phyloP scores from a whole-genome alignment of 2,329 filamentous ascomycete species.

The Dichotomopilus funicola region DNA sequence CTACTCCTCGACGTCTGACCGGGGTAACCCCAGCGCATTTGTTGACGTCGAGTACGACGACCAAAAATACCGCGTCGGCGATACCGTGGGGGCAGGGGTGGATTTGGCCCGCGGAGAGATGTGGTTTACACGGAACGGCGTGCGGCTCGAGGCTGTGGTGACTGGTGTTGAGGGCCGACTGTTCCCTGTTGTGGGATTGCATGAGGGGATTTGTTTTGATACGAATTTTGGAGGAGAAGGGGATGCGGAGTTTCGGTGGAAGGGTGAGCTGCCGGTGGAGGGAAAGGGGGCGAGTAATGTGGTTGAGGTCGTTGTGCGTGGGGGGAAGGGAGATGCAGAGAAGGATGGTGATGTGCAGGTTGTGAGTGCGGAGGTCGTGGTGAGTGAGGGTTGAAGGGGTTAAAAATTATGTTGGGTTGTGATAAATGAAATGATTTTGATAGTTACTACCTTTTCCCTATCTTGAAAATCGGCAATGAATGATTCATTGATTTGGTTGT shows the following conservation, averaged over 20 bases:
- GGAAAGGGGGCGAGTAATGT: neutral
- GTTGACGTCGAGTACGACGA: neutral
- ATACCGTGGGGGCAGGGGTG: slow-evolving; percentile 18
- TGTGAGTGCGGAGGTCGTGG: too few relatives aligned
- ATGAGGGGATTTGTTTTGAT: slow-evolving; percentile 9
- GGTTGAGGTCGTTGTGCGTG: too few relatives aligned
- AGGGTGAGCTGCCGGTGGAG: neutral
- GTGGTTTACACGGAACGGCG: slow-evolving; percentile 19
- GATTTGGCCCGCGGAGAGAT: slow-evolving; percentile 12
- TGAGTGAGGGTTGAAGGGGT: too few relatives aligned
- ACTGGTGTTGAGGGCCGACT: slow-evolving; percentile 14
- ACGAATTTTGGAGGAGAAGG: slow-evolving; percentile 17
- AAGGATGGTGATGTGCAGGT: too few relatives aligned
- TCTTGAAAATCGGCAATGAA: too few relatives aligned
- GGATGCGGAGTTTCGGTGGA: slow-evolving; percentile 11
- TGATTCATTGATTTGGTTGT: too few relatives aligned
- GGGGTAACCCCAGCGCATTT: neutral
- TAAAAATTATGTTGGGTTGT: too few relatives aligned
- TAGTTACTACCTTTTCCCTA: too few relatives aligned
- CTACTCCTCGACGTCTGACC: slow-evolving; percentile 5
- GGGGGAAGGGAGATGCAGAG: too few relatives aligned
- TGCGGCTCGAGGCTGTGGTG: slow-evolving; percentile 1
- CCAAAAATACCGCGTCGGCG: slow-evolving; percentile 7
- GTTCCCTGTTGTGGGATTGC: slow-evolving; percentile 18
- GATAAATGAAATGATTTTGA: too few relatives aligned